phyloP scores from a whole-genome alignment of 306 rosid species.

The Pterocarpus santalinus region DNA sequence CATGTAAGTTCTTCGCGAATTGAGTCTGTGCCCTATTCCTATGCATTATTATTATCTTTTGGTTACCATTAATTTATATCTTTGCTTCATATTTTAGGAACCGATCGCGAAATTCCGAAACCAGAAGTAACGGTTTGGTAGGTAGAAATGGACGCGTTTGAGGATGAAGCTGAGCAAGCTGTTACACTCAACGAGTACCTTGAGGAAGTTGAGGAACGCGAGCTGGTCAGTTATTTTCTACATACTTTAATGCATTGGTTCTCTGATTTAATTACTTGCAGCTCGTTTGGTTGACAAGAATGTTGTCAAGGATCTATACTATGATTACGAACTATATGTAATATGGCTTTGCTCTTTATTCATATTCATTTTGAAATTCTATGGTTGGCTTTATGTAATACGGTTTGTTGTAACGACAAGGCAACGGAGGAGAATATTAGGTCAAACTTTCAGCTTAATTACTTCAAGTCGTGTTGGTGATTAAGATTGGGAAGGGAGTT shows the following conservation, averaged over 20 bases:
- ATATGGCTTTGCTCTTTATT: slow-evolving; percentile 1
- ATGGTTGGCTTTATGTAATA: background rate
- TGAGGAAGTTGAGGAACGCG: slow-evolving; percentile 84
- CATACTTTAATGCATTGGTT: background rate
- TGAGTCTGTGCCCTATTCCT: background rate
- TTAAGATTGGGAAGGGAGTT: background rate
- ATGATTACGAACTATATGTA: background rate
- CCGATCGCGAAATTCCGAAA: slow-evolving; percentile 40
- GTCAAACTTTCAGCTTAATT: background rate
- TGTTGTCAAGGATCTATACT: background rate
- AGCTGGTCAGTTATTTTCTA: slow-evolving; percentile 65
- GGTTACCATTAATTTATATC: background rate
- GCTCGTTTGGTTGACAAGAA: slow-evolving; percentile 17
- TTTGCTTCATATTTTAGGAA: slow-evolving; percentile 26
- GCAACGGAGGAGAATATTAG: background rate
- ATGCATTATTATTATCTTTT: background rate
- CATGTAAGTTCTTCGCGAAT: background rate
- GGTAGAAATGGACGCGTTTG: slow-evolving; percentile 69
- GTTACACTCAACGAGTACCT: slow-evolving; percentile 85
- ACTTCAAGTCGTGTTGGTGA: background rate
- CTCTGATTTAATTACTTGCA: background rate
- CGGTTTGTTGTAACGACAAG: background rate
- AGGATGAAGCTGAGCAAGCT: slow-evolving; percentile 76
- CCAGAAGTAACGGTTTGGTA: slow-evolving; percentile 1
- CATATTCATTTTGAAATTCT: background rate